Evolutionary conservation across 2,329 filamentous ascomycete genomes (phyloP).

Genomic region (Penicillium corylophilum): DNA sequence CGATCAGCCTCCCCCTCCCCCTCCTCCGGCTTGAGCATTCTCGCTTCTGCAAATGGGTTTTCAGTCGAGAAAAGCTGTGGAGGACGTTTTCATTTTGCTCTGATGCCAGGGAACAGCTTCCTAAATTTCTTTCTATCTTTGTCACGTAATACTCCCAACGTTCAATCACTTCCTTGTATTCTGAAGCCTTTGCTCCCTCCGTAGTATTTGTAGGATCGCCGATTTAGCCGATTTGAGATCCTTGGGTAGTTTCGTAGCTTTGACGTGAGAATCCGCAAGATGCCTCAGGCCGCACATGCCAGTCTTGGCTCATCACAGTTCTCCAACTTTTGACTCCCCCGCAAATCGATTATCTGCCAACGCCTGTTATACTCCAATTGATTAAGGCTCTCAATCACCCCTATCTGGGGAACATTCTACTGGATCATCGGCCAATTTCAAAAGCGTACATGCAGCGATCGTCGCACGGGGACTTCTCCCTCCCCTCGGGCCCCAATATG

Average conservation of each 20-base stretch:
- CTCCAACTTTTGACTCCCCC: slow-evolving; percentile 16
- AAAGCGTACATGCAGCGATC: slow-evolving; percentile 13
- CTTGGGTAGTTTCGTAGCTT: background rate
- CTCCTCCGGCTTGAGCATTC: slow-evolving; percentile 45
- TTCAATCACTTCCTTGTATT: background rate
- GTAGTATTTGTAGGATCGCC: too few species aligned
- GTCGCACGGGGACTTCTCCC: slow-evolving; percentile 23
- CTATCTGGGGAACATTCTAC: background rate
- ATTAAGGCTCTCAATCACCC: background rate
- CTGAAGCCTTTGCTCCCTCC: too few species aligned
- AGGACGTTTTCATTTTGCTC: background rate
- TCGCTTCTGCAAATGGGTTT: background rate
- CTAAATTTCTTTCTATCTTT: background rate
- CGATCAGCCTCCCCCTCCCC: slow-evolving; percentile 63
- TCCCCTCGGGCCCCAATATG: slow-evolving; percentile 27
- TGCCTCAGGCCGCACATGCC: slow-evolving; percentile 15
- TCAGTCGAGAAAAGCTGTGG: background rate
- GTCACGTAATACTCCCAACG: background rate
- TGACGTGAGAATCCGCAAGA: background rate
- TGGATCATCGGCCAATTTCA: background rate
- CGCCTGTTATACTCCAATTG: background rate
- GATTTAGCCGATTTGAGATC: too few species aligned
- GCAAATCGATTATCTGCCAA: slow-evolving; percentile 7
- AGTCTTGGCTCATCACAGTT: slow-evolving; percentile 10
- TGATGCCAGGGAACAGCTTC: background rate